Conservation (phyloP, 306 rosid genomes). For the Fragaria vesca region DNA sequence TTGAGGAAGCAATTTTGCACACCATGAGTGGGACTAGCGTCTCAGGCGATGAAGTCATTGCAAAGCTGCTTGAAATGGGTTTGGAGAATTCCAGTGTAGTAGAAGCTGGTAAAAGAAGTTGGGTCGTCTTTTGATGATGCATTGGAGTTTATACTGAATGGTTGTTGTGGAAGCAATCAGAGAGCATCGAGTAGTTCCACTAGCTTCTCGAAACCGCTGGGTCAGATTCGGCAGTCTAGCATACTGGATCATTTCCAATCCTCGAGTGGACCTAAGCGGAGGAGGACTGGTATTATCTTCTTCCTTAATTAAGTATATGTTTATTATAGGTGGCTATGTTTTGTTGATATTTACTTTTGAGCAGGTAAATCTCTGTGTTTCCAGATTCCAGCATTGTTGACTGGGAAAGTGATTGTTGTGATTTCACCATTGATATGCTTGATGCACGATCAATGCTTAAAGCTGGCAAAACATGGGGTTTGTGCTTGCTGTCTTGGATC, state of each 20-base stretch:
- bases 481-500: slow-evolving; percentile 95
- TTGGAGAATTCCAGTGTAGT: no score
- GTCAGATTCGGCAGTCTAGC: slow-evolving; percentile 68
- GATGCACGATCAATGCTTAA: slow-evolving; percentile 96
- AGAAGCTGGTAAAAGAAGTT: no score
- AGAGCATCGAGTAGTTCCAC: slow-evolving; percentile 28
- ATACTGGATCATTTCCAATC: slow-evolving; percentile 60
- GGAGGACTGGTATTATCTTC: slow-evolving; percentile 45
- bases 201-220: slow-evolving; percentile 10
- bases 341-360: slow-evolving; percentile 27
- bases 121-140: no score
- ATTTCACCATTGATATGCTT: slow-evolving; percentile 91
- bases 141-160: no score
- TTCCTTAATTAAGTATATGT: slow-evolving; percentile 8
- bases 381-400: slow-evolving; percentile 87
- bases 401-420: slow-evolving; percentile 92
- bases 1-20: no score
- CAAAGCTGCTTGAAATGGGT: no score
- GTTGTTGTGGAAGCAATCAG: no score
- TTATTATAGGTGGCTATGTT: slow-evolving; percentile 10
- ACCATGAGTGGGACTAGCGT: no score
- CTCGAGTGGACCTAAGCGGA: slow-evolving; percentile 22
- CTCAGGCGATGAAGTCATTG: no score
- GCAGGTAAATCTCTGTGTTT: slow-evolving; percentile 93
- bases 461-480: slow-evolving; percentile 64